Evolutionary conservation across 768 basidiomycete genomes (phyloP).

Genomic region (Auriscalpium orientale): DNA sequence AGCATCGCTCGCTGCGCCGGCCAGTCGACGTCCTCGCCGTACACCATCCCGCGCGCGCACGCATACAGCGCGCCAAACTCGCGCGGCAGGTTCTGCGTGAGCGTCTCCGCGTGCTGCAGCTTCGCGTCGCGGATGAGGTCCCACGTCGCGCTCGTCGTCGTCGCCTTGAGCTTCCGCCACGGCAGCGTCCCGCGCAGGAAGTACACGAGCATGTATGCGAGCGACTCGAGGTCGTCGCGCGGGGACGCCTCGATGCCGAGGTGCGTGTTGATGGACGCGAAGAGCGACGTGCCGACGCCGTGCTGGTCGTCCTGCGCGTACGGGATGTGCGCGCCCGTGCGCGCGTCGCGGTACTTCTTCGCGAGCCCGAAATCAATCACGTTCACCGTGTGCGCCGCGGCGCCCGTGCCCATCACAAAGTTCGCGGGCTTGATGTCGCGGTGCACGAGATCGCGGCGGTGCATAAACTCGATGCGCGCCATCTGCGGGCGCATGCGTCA

Average conservation of each 20-base stretch:
- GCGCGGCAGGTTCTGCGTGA: conserved; percentile 69
- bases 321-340: conserved; percentile 59
- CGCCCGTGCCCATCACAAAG: conserved; percentile 90
- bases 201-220: conserved; percentile 80
- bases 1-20: conserved; percentile 73
- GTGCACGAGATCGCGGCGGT: conserved; percentile 90
- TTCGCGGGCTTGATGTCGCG: conserved; percentile 99
- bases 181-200: conserved; percentile 73
- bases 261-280: conserved; percentile 70
- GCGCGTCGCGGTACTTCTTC: conserved; percentile 65
- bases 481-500: conserved; percentile 40
- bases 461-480: conserved; percentile 94
- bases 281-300: conserved; percentile 72
- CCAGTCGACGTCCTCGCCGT: conserved; percentile 87
- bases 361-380: conserved; percentile 88
- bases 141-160: conserved; percentile 63
- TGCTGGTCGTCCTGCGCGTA: conserved; percentile 70
- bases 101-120: conserved; percentile 46
- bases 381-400: conserved; percentile 68
- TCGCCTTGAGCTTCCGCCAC: conserved; percentile 67
- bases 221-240: conserved; percentile 71
- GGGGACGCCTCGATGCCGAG: conserved; percentile 70
- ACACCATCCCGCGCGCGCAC: conserved; percentile 76
- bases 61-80: conserved; percentile 76
- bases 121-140: conserved; percentile 71